Conservation (phyloP, 805 yeast species). For the Teunomyces panamensis region DNA sequence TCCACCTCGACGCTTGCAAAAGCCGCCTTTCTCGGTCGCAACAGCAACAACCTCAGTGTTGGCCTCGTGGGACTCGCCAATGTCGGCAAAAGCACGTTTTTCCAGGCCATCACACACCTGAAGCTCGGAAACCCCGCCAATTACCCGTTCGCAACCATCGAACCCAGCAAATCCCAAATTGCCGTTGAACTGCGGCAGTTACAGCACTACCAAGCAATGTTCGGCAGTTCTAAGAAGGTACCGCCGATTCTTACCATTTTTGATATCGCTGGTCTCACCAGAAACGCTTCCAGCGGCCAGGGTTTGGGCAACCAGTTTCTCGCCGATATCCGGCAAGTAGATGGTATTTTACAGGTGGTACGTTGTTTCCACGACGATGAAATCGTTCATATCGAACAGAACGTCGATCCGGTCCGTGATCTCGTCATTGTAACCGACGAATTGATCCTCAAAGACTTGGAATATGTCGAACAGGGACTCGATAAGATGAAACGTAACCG, state of each 20-base stretch:
- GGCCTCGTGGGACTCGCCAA: constrained; percentile 60
- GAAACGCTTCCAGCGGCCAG: constrained; percentile 57
- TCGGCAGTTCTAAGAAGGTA: constrained; percentile 47
- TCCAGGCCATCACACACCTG: constrained; percentile 57
- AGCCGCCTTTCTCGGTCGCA: constrained; percentile 24
- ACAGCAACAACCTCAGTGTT: constrained; percentile 35
- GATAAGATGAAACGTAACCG: constrained; percentile 29
- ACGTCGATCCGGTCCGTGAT: constrained; percentile 63
- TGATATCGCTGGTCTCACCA: constrained; percentile 62
- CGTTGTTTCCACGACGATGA: constrained; percentile 63
- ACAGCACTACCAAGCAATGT: constrained; percentile 45
- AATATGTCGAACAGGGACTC: constrained; percentile 53
- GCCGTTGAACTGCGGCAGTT: constrained; percentile 30
- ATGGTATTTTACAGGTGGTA: constrained; percentile 68
- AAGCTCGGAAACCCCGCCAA: constrained; percentile 52
- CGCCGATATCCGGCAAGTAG: constrained; percentile 66
- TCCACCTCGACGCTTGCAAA: neutral
- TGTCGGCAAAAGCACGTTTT: constrained; percentile 48
- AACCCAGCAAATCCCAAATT: constrained; percentile 54
- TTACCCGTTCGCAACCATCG: constrained; percentile 74
- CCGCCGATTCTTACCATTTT: constrained; percentile 57
- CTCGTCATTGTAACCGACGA: constrained; percentile 62
- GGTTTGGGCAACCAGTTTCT: constrained; percentile 75
- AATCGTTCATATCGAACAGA: constrained; percentile 63
- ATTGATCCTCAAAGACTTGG: constrained; percentile 57